Evolutionary conservation across 768 basidiomycete species (phyloP).

Genomic region (Phanerochaete carnosa): DNA sequence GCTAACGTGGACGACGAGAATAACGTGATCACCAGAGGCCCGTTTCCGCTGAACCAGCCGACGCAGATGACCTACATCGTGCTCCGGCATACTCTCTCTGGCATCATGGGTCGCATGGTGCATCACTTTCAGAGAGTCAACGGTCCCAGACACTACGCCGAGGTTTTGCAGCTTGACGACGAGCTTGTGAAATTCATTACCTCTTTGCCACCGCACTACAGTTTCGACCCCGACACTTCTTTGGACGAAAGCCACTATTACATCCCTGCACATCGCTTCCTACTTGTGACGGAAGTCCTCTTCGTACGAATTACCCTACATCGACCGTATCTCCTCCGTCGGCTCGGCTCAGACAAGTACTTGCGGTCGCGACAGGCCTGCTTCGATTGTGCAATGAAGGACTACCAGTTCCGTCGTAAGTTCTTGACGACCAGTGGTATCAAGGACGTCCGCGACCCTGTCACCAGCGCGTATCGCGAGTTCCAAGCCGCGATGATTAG

Average conservation of each 20-base stretch:
- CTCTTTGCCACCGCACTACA: conserved; percentile 74
- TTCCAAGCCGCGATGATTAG: conserved; percentile 90
- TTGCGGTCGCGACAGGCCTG: conserved; percentile 79
- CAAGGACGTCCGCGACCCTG: conserved; percentile 62
- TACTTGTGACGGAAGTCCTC: conserved; percentile 85
- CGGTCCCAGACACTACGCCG: conserved; percentile 74
- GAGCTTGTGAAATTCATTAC: conserved; percentile 77
- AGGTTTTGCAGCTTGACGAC: conserved; percentile 79
- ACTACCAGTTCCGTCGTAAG: conserved; percentile 73
- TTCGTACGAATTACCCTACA: conserved; percentile 84
- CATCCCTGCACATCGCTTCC: conserved; percentile 81
- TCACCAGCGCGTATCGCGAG: conserved; percentile 81
- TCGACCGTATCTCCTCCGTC: conserved; percentile 83
- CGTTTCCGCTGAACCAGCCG: conserved; percentile 61
- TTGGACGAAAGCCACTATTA: conserved; percentile 64
- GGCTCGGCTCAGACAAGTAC: conserved; percentile 77
- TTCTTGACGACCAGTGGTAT: conserved; percentile 51
- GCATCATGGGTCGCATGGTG: conserved; percentile 85
- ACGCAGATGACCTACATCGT: conserved; percentile 88
- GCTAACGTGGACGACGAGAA: conserved; percentile 64
- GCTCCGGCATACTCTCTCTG: conserved; percentile 75
- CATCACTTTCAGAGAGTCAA: conserved; percentile 91
- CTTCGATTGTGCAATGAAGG: conserved; percentile 87
- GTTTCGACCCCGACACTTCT: conserved; percentile 72
- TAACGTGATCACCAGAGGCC: conserved; percentile 41